These are phyloP conservation scores for Chernovozyma aurita DNA, from an alignment of 1,139 yeast genomes.

Conservation along the genomic window DNA sequence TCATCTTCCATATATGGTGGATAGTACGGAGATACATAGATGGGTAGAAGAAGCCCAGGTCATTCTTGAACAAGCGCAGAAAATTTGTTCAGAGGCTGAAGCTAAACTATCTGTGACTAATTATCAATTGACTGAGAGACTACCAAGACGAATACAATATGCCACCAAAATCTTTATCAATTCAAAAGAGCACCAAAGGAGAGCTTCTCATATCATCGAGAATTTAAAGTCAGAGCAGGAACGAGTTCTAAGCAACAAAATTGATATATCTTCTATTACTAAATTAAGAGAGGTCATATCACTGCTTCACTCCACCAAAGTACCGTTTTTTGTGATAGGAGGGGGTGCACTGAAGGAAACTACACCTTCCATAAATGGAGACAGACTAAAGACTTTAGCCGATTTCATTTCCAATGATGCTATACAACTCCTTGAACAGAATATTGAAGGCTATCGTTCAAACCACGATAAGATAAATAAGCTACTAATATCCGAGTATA, in stretches of 20 bases:
- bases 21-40: neutral
- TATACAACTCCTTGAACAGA: slow-evolving; percentile 21
- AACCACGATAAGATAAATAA: slow-evolving; percentile 23
- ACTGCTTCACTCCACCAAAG: slow-evolving; percentile 21
- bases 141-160: slow-evolving; percentile 22
- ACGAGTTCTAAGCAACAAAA: neutral
- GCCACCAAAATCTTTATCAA: slow-evolving; percentile 15
- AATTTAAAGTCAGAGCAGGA: slow-evolving; percentile 2
- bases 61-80: slow-evolving; percentile 28
- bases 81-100: slow-evolving; percentile 31
- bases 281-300: slow-evolving; percentile 9
- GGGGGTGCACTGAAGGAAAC: slow-evolving; percentile 4
- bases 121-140: slow-evolving; percentile 17
- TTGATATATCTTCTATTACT: neutral
- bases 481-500: slow-evolving; percentile 13
- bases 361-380: slow-evolving; percentile 3
- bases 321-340: slow-evolving; percentile 25
- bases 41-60: slow-evolving; percentile 30
- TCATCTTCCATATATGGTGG: too few species aligned
- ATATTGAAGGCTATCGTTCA: slow-evolving; percentile 24
- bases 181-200: slow-evolving; percentile 16
- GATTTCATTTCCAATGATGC: slow-evolving; percentile 38
- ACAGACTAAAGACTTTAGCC: slow-evolving; percentile 5
- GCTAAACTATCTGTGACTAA: slow-evolving; percentile 21
- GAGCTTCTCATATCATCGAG: slow-evolving; percentile 13